Evolutionary conservation across 2,329 filamentous ascomycete species (phyloP).

Genomic region (Pseudonectria buxi): DNA sequence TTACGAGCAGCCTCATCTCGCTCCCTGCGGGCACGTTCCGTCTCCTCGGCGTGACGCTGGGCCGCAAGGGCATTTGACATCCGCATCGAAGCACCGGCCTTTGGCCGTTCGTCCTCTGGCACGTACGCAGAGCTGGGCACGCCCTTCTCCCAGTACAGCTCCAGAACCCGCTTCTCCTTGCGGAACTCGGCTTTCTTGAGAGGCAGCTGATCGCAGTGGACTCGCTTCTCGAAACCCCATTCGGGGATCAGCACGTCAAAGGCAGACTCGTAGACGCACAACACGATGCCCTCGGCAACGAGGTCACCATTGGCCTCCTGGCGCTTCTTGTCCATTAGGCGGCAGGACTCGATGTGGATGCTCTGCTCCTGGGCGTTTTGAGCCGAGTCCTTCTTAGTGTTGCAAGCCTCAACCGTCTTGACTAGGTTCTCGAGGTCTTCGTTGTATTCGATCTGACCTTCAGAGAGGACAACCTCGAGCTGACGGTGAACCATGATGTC

Average conservation of each 20-base stretch:
- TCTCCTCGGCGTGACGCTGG: slow-evolving; percentile 73
- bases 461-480: slow-evolving; percentile 77
- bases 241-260: slow-evolving; percentile 98
- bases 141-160: slow-evolving; percentile 99
- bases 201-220: slow-evolving; percentile 96
- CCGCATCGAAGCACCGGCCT: slow-evolving; percentile 67
- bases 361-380: slow-evolving; percentile 98
- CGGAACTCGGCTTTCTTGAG: slow-evolving; percentile 99
- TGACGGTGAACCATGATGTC: slow-evolving; percentile 95
- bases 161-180: slow-evolving; percentile 88
- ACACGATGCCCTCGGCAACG: slow-evolving; percentile 89
- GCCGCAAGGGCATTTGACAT: slow-evolving; percentile 69
- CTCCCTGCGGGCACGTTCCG: slow-evolving; percentile 74
- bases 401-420: slow-evolving; percentile 93
- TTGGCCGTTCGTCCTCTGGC: slow-evolving; percentile 92
- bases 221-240: slow-evolving; percentile 98
- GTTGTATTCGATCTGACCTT: slow-evolving; percentile 73
- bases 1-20: slow-evolving; percentile 86
- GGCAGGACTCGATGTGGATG: slow-evolving; percentile 95
- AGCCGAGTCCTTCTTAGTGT: slow-evolving; percentile 98
- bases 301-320: slow-evolving; percentile 84
- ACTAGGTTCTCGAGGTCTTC: slow-evolving; percentile 83
- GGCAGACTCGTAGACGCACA: slow-evolving; percentile 96
- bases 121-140: slow-evolving; percentile 94
- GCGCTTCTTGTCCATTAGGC: slow-evolving; percentile 87